phyloP scores from a whole-genome alignment of 2,329 filamentous ascomycete genomes.

The Colletotrichum cordylinicola region DNA sequence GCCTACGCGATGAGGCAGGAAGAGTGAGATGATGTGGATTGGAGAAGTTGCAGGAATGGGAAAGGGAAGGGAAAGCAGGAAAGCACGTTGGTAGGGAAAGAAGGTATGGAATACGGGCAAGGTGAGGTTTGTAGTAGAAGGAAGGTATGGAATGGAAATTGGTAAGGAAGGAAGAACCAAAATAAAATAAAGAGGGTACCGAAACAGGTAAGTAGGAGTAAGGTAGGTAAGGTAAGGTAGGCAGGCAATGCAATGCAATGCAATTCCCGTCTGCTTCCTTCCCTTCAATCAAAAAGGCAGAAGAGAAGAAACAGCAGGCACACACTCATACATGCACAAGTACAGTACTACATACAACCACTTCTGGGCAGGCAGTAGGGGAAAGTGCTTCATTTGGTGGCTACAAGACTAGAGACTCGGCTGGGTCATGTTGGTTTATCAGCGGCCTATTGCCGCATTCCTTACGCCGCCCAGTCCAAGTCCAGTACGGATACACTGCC shows the following conservation, averaged over 20 bases:
- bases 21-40: background rate
- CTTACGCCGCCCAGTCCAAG: background rate
- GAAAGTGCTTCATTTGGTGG: constrained; percentile 14
- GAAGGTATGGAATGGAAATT: background rate
- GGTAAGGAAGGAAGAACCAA: background rate
- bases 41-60: background rate
- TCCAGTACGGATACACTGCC: background rate
- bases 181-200: background rate
- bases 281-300: background rate
- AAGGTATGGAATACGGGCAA: background rate
- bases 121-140: background rate
- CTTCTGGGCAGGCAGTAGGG: background rate
- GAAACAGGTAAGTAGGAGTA: background rate
- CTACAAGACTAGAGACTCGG: background rate
- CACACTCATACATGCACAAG: background rate
- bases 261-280: background rate
- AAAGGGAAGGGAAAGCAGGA: background rate
- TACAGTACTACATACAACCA: background rate
- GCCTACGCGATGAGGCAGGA: background rate
- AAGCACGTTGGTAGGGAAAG: background rate
- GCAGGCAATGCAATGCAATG: background rate
- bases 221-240: background rate
- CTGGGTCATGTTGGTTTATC: background rate
- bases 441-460: background rate
- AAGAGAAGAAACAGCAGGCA: background rate